Percentiles rank a stretch among this genome's conserved stretches.
phyloP scores from a whole-genome alignment of 2,329 filamentous ascomycete genomes.

The Balansia obtecta region DNA sequence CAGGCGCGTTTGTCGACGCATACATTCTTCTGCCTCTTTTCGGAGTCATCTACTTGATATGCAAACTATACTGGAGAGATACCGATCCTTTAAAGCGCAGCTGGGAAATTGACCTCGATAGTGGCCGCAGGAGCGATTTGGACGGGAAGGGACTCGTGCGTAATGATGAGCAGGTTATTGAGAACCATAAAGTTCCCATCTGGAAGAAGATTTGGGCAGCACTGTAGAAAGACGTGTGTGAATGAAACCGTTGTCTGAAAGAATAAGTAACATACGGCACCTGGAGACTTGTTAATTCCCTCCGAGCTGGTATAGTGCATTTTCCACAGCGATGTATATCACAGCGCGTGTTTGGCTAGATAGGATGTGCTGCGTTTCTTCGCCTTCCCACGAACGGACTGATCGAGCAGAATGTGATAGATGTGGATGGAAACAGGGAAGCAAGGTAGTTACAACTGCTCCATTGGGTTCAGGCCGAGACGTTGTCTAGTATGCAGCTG shows the following conservation, averaged over 20 bases:
- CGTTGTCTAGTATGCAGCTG: neutral
- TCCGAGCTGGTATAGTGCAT: neutral
- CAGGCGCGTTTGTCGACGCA: constrained; percentile 48
- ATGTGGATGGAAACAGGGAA: too few relatives aligned
- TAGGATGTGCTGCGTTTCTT: too few relatives aligned
- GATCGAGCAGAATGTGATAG: too few relatives aligned
- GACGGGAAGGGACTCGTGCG: constrained; percentile 26
- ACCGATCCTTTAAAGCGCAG: constrained; percentile 37
- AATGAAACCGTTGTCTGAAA: neutral
- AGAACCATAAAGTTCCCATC: constrained; percentile 18
- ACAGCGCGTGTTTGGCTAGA: too few relatives aligned
- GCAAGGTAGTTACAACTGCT: too few relatives aligned
- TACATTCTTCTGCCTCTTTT: constrained; percentile 51
- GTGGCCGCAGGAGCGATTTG: constrained; percentile 41
- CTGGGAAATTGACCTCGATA: constrained; percentile 43
- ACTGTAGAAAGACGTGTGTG: constrained; percentile 20
- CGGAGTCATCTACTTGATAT: constrained; percentile 40
- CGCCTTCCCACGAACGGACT: too few relatives aligned
- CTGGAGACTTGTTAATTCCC: too few relatives aligned
- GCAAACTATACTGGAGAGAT: constrained; percentile 38
- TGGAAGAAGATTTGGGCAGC: constrained; percentile 32
- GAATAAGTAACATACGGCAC: neutral
- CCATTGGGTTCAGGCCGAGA: too few relatives aligned
- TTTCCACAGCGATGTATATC: neutral
- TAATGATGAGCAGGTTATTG: constrained; percentile 18